A percentile compares a stretch with the other conserved stretches of the same genome.
phyloP scores from a whole-genome alignment of 768 basidiomycete species.

The Tylopilus subfusipes region DNA sequence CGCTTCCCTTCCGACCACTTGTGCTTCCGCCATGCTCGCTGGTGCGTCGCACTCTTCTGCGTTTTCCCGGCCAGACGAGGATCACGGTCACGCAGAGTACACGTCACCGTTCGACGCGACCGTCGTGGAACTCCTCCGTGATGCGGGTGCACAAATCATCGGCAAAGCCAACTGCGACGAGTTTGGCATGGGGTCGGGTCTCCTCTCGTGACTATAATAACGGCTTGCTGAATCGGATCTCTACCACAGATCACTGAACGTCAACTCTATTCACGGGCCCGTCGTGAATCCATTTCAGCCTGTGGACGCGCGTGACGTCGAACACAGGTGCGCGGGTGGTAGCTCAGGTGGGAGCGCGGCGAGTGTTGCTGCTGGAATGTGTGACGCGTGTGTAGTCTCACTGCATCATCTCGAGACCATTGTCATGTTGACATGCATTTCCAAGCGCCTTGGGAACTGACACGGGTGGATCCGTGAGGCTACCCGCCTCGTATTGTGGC shows the following conservation, averaged over 20 bases:
- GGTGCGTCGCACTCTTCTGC: constrained; percentile 38
- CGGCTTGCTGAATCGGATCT: not conserved
- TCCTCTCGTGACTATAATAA: not conserved
- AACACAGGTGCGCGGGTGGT: constrained; percentile 75
- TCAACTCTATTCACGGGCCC: constrained; percentile 68
- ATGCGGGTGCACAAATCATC: constrained; percentile 62
- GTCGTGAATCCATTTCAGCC: constrained; percentile 71
- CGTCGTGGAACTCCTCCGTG: constrained; percentile 60
- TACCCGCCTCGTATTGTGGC: constrained; percentile 94
- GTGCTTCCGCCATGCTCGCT: constrained; percentile 72
- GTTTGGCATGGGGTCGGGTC: constrained; percentile 94
- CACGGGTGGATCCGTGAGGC: constrained; percentile 89
- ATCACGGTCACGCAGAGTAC: constrained; percentile 49
- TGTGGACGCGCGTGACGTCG: constrained; percentile 14
- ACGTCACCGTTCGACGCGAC: constrained; percentile 84
- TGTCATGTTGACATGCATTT: constrained; percentile 1
- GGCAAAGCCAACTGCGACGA: constrained; percentile 97
- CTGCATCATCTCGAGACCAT: not conserved
- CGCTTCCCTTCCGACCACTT: constrained; percentile 59
- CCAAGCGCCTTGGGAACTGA: constrained; percentile 87
- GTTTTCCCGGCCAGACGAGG: not conserved
- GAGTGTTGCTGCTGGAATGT: constrained; percentile 82
- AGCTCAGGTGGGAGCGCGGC: constrained; percentile 96
- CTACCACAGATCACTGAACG: constrained; percentile 64
- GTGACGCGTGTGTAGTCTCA: constrained; percentile 63